phyloP scores from a whole-genome alignment of 805 yeast species.

The Kluyveromyces dobzhanskii region DNA sequence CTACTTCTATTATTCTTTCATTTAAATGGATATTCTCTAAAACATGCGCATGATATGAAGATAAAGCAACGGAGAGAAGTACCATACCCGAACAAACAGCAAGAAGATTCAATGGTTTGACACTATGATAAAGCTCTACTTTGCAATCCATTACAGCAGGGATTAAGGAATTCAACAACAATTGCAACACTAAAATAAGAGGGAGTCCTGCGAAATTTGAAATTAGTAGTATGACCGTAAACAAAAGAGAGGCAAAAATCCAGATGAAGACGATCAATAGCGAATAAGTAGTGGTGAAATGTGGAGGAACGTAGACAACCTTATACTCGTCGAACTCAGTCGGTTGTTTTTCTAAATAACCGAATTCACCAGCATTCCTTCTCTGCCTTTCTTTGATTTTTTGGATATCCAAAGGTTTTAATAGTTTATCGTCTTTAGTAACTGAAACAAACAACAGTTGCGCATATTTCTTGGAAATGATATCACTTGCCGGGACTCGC shows the following conservation, averaged over 20 bases:
- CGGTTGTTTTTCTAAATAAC: slow-evolving; percentile 35
- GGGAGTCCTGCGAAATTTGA: neutral
- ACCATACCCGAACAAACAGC: neutral
- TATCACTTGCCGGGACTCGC: slow-evolving; percentile 82
- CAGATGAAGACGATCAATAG: slow-evolving; percentile 33
- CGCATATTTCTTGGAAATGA: slow-evolving; percentile 55
- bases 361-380: slow-evolving; percentile 36
- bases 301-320: slow-evolving; percentile 82
- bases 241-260: slow-evolving; percentile 35
- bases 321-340: slow-evolving; percentile 42
- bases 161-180: neutral
- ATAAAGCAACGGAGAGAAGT: neutral
- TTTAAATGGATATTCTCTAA: neutral
- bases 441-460: slow-evolving; percentile 73
- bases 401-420: slow-evolving; percentile 31
- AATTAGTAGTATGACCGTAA: slow-evolving; percentile 21
- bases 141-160: neutral
- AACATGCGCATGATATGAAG: neutral
- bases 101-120: neutral
- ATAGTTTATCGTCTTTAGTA: slow-evolving; percentile 62
- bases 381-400: slow-evolving; percentile 27
- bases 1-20: neutral
- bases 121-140: neutral
- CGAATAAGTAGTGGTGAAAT: slow-evolving; percentile 52
- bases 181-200: neutral